Percentiles rank a stretch among this genome's conserved stretches.
Evolutionary conservation across 2,329 filamentous ascomycete genomes (phyloP).

Genomic region (Paraconiothyrium sp.): DNA sequence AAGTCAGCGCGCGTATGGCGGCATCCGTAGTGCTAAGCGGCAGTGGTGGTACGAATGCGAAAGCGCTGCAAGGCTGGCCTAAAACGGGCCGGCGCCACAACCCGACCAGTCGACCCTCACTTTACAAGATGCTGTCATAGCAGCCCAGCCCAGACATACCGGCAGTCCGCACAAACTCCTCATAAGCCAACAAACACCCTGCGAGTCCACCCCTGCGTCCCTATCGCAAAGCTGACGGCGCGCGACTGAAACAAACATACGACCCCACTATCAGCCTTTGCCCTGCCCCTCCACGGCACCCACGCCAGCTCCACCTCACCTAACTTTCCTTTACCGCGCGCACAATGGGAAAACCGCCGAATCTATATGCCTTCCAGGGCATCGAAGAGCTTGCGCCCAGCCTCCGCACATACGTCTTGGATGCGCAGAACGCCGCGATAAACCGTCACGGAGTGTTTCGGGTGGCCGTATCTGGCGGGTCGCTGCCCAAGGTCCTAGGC

Average conservation of each 20-base stretch:
- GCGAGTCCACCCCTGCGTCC: background rate
- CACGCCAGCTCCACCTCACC: constrained; percentile 17
- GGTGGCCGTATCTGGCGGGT: constrained; percentile 91
- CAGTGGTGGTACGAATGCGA: constrained; percentile 3
- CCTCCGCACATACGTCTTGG: constrained; percentile 83
- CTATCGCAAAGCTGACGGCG: constrained; percentile 7
- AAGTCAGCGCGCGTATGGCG: constrained; percentile 3
- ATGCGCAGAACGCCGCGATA: constrained; percentile 81
- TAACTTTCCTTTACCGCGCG: constrained; percentile 20
- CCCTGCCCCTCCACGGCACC: constrained; percentile 23
- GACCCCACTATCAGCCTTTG: constrained; percentile 17
- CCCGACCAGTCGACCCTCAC: constrained; percentile 5
- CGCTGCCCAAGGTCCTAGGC: constrained; percentile 86
- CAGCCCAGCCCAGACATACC: background rate
- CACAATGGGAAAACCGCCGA: constrained; percentile 57
- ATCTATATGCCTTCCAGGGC: constrained; percentile 82
- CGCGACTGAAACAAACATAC: constrained; percentile 2
- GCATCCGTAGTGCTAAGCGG: background rate
- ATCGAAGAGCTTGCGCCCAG: constrained; percentile 75
- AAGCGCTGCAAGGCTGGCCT: constrained; percentile 19
- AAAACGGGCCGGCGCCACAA: constrained; percentile 17
- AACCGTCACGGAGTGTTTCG: constrained; percentile 86
- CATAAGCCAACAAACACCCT: background rate
- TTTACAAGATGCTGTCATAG: constrained; percentile 8
- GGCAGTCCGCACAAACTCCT: background rate